Base-by-base conservation (phyloP, 768 basidiomycete species). In the Boletus sp. region DNA sequence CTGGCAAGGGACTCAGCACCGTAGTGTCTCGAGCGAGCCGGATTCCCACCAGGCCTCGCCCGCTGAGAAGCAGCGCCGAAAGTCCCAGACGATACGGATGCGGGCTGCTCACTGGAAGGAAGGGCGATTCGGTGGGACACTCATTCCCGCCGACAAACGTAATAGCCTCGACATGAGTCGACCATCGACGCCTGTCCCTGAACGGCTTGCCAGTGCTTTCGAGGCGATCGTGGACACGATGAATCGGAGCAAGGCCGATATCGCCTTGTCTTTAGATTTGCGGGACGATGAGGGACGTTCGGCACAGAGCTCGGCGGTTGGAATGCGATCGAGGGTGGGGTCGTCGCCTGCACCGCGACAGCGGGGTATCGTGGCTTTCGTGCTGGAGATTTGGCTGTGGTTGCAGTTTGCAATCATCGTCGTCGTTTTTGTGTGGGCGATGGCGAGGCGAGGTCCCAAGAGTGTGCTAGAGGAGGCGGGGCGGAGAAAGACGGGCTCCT, bases 351-450 rank as follows among this genome's bases (percentile, higher is more conserved):
- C 53, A 15, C 68, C 70, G 0, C 71, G 67, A 55, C 65, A 71
- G 15, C 73, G 76, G 7, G 65, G 71, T 7, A 58, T 77, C 20
- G 73, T 75, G 35, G 73, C 67, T 40, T 72, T 87, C 48, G 68
- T 92, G 60, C 64, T 93, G 48, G 88, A 91, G 73, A 68, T 89
- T 18, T 93, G 92, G 92, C 71, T 93, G 60, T 91, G 90, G 89
- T 69, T 92, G 57, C 92, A 94, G 71, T 92, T 93, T 66, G 76
- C 70, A 7, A 77, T 92, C 58, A 83, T 94, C 60, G 78, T 92
- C 33, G 53, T 86, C 41, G 84, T 92, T 52, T 93, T 93, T 70
- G 69, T 94, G 52, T 91, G 83, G 80, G 83, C 88, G 35, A 89
- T 92, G 85, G 89, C 89, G 56, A 83, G 78, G 71, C 78, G 83